A percentile compares a stretch with the other conserved stretches of the same genome.
These are phyloP conservation scores for Fagopyrum tataricum DNA, from an alignment of 148 eudicot species.

Conservation along the genomic window DNA sequence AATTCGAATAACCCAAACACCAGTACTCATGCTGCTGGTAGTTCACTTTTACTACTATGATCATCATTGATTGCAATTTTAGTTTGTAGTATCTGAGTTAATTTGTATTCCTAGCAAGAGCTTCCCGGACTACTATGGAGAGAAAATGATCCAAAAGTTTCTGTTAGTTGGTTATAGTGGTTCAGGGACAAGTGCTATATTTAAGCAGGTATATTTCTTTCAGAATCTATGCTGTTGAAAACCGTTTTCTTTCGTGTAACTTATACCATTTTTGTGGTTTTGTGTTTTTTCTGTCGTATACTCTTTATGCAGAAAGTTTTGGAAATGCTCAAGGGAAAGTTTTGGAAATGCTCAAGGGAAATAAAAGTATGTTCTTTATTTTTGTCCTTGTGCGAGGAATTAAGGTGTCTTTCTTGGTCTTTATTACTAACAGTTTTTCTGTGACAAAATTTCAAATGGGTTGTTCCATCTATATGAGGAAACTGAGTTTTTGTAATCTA, in stretches of 20 bases:
- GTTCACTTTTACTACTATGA: neutral
- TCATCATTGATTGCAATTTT: too few relatives aligned
- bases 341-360: too few relatives aligned
- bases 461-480: too few relatives aligned
- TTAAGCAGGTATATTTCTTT: slow-evolving; percentile 66
- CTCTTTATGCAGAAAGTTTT: neutral
- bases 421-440: neutral
- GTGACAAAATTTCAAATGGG: too few relatives aligned
- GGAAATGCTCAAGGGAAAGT: too few relatives aligned
- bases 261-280: neutral
- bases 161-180: slow-evolving; percentile 77
- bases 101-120: slow-evolving; percentile 34
- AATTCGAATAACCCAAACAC: slow-evolving; percentile 75
- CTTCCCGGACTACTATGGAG: slow-evolving; percentile 62
- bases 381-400: neutral
- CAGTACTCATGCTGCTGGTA: slow-evolving; percentile 94
- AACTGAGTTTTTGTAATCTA: too few relatives aligned
- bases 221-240: neutral
- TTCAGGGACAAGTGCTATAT: slow-evolving; percentile 91
- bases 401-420: neutral
- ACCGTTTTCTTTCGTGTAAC: neutral
- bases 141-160: slow-evolving; percentile 63
- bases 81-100: too few relatives aligned
- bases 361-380: neutral
- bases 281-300: neutral